Evolutionary conservation across 768 basidiomycete species (phyloP).

Genomic region (Boletellus emodensis): DNA sequence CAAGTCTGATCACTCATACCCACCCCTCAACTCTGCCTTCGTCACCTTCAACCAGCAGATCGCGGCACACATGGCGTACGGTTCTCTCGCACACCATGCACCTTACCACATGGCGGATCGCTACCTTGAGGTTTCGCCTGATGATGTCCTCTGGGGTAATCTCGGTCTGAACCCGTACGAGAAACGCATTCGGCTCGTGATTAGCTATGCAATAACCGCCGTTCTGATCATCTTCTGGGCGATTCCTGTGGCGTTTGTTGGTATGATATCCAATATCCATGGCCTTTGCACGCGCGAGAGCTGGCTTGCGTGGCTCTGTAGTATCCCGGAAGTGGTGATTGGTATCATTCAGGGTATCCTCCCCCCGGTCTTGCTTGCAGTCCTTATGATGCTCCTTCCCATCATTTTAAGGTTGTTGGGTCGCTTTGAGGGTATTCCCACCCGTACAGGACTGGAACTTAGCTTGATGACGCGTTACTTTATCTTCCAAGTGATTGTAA

Average conservation of each 20-base stretch:
- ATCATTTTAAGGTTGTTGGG: conserved; percentile 79
- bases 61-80: conserved; percentile 82
- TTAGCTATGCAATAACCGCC: conserved; percentile 73
- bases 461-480: conserved; percentile 92
- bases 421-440: conserved; percentile 87
- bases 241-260: conserved; percentile 83
- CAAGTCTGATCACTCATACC: conserved; percentile 39
- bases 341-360: conserved; percentile 89
- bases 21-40: conserved; percentile 70
- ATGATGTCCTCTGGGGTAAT: conserved; percentile 91
- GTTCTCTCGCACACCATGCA: conserved; percentile 71
- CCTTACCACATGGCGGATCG: conserved; percentile 78
- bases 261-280: conserved; percentile 77
- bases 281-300: conserved; percentile 56
- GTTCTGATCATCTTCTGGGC: conserved; percentile 87
- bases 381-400: conserved; percentile 88
- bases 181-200: conserved; percentile 55
- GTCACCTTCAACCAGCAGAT: conserved; percentile 91
- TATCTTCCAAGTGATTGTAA: conserved; percentile 85
- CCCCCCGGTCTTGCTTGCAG: conserved; percentile 80
- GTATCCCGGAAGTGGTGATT: conserved; percentile 55
- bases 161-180: conserved; percentile 89
- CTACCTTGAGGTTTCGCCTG: conserved; percentile 79
- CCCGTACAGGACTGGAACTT: conserved; percentile 77
- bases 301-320: conserved; percentile 87